Evolutionary conservation across 192 early-diverging fungal species (phyloP).

Genomic region (Coemansia sp.): DNA sequence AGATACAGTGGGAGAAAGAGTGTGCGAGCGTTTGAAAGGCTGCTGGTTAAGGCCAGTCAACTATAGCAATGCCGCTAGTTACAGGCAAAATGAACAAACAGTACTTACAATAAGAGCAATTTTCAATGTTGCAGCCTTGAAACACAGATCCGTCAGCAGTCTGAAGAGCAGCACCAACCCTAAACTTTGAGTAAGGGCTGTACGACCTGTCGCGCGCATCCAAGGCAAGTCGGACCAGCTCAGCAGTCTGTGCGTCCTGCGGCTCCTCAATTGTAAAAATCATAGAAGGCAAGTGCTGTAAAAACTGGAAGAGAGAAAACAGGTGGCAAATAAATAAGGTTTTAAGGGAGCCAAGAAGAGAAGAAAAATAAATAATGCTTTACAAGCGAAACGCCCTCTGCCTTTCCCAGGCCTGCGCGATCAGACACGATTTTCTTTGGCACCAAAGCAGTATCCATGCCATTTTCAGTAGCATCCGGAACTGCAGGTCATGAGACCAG

Average conservation of each 20-base stretch:
- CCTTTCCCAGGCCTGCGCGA: too few species aligned
- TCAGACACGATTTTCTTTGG: too few species aligned
- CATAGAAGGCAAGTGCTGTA: too few species aligned
- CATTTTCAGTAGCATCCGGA: too few species aligned
- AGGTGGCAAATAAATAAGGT: too few species aligned
- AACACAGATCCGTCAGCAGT: constrained; percentile 61
- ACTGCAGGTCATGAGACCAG: too few species aligned
- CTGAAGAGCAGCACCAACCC: constrained; percentile 82
- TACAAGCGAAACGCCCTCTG: too few species aligned
- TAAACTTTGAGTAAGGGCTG: constrained; percentile 88
- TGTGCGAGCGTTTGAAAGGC: too few species aligned
- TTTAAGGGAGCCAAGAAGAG: not conserved
- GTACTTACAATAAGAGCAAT: constrained; percentile 71
- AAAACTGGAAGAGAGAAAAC: too few species aligned
- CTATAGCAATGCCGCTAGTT: not conserved
- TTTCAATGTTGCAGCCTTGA: constrained; percentile 87
- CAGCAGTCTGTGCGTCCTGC: constrained; percentile 11
- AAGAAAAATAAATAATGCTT: not conserved
- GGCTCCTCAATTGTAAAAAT: constrained; percentile 23
- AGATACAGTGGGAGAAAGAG: too few species aligned
- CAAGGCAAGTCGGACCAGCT: constrained; percentile 20
- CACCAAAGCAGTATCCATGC: too few species aligned
- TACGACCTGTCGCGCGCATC: constrained; percentile 73
- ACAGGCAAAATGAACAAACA: constrained; percentile 31
- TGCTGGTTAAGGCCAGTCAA: not conserved